Base-by-base conservation (phyloP, 1,284 basidiomycete genomes). In the Cryptococcus sp. region DNA sequence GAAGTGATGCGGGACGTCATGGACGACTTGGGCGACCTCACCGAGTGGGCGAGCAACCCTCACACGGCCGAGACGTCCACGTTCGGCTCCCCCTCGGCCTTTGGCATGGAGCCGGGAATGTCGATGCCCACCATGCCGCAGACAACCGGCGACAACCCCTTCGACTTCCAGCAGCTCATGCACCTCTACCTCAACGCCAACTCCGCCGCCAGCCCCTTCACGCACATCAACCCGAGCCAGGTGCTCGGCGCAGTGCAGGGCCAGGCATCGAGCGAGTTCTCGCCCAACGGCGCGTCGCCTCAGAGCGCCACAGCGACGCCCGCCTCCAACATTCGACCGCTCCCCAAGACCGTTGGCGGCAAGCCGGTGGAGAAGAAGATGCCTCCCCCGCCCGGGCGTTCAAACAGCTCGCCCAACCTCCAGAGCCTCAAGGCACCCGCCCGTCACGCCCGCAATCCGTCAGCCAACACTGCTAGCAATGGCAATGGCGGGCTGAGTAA, bases 201-300 rank as follows among this genome's bases (percentile, higher is more conserved):
- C 48, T 60, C 67, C 9, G 54, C 68, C 12, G 65, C 67, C 15
- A 64, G 61, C 20, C 84, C 84, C 4, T 90, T 85, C 78, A 91
- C 89, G 35, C 87, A 90, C 73, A 87, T 94, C 60, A 89, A 94
- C 78, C 91, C 91, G 2, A 86, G 85, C 20, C 89, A 93, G 74
- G 87, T 92, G 48, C 78, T 91, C 52, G 81, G 85, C 38, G 52
- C 53, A 23, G 36, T 52, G 8, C 44, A 57, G 20, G 38, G 60
- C 21, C 46, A 55, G 21, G 40, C 13, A 40, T 21, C 49, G 6
- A 55, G 52, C 52, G 55, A 63, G 5, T 55, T 56, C 49, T 63
- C 65, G 1, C 55, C 65, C 1, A 59, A 59, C 16, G 58, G 57
- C 6, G 55, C 60, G n/a, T 69, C 67, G 4, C 65, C 67, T 12